Conservation (phyloP, 1,284 basidiomycete species). For the Pseudozyma pruni region DNA sequence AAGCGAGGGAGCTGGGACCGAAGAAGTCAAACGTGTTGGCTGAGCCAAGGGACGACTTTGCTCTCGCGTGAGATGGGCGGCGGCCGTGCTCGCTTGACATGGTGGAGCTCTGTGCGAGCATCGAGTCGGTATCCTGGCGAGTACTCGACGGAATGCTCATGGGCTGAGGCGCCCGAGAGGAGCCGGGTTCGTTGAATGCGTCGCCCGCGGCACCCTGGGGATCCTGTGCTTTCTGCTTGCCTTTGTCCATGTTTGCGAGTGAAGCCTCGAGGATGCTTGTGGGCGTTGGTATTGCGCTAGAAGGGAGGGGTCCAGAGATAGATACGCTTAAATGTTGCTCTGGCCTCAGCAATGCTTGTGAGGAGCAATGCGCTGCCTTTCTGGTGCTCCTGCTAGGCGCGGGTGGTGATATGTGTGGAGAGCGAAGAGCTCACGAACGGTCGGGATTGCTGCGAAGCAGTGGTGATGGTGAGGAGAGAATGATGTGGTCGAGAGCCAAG, state of each 20-base stretch:
- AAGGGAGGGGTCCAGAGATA: no score
- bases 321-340: no score
- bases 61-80: slow-evolving; percentile 30
- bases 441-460: no score
- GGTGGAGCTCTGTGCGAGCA: not conserved
- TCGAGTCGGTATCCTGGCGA: not conserved
- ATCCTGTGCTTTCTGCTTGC: slow-evolving; percentile 23
- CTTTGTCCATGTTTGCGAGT: slow-evolving; percentile 15
- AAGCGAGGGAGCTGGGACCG: slow-evolving; percentile 43
- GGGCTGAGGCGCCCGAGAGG: no score
- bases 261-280: slow-evolving; percentile 1
- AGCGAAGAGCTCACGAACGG: no score
- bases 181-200: not conserved
- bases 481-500: no score
- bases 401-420: no score
- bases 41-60: slow-evolving; percentile 40
- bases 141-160: no score
- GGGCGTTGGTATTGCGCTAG: not conserved
- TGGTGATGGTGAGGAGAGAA: no score
- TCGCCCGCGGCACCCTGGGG: not conserved
- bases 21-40: slow-evolving; percentile 44
- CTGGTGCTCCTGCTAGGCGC: no score
- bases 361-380: no score
- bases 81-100: slow-evolving; percentile 1
- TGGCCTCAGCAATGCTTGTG: no score